These are phyloP conservation scores for Trifolium pratense DNA, from an alignment of 306 rosid species.

Conservation along the genomic window DNA sequence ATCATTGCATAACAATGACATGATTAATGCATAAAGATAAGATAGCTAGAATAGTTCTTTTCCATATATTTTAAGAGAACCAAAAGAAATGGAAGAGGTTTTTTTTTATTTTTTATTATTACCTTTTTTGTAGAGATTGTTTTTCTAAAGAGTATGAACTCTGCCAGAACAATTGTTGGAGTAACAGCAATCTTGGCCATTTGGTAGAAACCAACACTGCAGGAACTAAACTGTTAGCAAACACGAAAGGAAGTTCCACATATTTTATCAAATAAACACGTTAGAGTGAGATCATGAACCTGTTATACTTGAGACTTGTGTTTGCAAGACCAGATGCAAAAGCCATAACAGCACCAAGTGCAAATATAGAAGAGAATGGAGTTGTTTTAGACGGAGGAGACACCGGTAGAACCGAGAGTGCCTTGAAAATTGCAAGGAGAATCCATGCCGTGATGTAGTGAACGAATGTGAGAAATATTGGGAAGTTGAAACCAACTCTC, in stretches of 20 bases:
- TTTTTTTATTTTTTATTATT: slow-evolving; percentile 34
- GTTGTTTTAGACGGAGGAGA: slow-evolving; percentile 87
- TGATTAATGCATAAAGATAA: slow-evolving; percentile 16
- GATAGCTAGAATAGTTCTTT: slow-evolving; percentile 2
- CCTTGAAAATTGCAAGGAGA: slow-evolving; percentile 82
- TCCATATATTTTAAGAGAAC: not conserved
- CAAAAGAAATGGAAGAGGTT: not conserved
- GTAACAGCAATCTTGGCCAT: slow-evolving; percentile 99
- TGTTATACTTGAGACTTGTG: slow-evolving; percentile 90
- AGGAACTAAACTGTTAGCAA: slow-evolving; percentile 44
- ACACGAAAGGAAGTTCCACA: not conserved
- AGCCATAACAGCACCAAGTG: slow-evolving; percentile 92
- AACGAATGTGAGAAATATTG: slow-evolving; percentile 85
- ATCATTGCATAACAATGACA: slow-evolving; percentile 41
- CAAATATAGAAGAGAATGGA: slow-evolving; percentile 87
- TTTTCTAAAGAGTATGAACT: slow-evolving; percentile 74
- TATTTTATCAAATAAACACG: too few species aligned
- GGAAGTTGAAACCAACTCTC: slow-evolving; percentile 85
- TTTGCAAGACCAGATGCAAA: slow-evolving; percentile 98
- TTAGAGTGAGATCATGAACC: slow-evolving; percentile 49
- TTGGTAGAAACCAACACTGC: slow-evolving; percentile 97
- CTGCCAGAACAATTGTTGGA: slow-evolving; percentile 87
- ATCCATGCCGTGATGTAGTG: slow-evolving; percentile 83
- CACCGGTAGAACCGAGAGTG: slow-evolving; percentile 77
- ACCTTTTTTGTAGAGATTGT: slow-evolving; percentile 73